Base-by-base conservation (phyloP, 805 yeast genomes). In the Sugiyamaella boreocaroliniensis region DNA sequence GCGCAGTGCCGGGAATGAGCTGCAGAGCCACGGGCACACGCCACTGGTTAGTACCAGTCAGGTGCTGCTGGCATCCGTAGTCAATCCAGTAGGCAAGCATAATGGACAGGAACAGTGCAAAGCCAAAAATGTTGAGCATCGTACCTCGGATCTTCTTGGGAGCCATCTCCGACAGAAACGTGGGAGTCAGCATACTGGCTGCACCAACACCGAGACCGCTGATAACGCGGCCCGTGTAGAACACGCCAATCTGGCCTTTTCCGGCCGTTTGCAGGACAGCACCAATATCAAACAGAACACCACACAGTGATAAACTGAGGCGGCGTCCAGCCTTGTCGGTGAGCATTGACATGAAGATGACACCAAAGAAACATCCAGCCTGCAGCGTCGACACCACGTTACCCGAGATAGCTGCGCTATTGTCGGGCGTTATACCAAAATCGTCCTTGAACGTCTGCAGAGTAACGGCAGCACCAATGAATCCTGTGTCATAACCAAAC, bases 141-240 rank as follows among this genome's bases (percentile, higher is more conserved):
- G 87, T 80, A 59, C 95, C 95, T 70, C 93, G 76, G 48, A 86
- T 80, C 76, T 85, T 81, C 62, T 78, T 82, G 29, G 92, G 93
- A 14, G 88, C 77, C 40, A 85, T 82, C 67, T 86, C 87, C 40
- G 89, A 84, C 72, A 83, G 82, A 65, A 84, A 86, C 61, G 86
- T 70, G 44, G 93, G 89, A 34, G 85, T 85, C 51, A 83, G 76
- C 49, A 89, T 86, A 47, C 89, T 81, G 43, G 86, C 76, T 55
- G 81, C 81, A 60, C 95, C 95, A 55, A 86, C 89, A 55, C 86
- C 86, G 9, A 84, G 62, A 55, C 95, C 95, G 29, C 87, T 81
- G 56, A 86, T 71, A 22, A 78, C 79, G 64, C 92, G 76, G 2
- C 97, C 97, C 1, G 78, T 78, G 57, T 88, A 83, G 8, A 89